Evolutionary conservation across 768 basidiomycete species (phyloP).

Genomic region (Terana coerulea): DNA sequence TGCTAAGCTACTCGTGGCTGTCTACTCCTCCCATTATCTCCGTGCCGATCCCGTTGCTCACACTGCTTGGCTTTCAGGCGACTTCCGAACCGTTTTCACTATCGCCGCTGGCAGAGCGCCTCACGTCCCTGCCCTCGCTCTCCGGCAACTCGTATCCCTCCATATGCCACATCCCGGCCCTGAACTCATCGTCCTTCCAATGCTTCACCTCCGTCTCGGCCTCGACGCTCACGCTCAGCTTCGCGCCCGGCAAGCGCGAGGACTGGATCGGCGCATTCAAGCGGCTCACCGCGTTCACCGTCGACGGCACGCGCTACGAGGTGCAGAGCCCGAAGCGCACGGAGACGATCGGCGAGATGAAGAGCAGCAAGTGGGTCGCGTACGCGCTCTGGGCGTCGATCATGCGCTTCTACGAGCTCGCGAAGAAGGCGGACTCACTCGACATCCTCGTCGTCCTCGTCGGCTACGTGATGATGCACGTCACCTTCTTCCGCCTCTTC

Average conservation of each 20-base stretch:
- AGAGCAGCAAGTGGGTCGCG: slow-evolving; percentile 82
- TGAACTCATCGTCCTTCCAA: slow-evolving; percentile 22
- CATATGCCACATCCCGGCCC: slow-evolving; percentile 43
- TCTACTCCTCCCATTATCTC: neutral
- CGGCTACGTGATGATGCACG: slow-evolving; percentile 95
- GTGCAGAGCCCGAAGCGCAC: slow-evolving; percentile 43
- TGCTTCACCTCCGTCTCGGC: slow-evolving; percentile 42
- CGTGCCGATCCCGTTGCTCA: slow-evolving; percentile 7
- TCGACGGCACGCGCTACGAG: slow-evolving; percentile 43
- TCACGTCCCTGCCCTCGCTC: slow-evolving; percentile 38
- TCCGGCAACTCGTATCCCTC: slow-evolving; percentile 46
- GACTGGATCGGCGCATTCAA: slow-evolving; percentile 44
- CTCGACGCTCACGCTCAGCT: slow-evolving; percentile 47
- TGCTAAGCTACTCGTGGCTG: neutral
- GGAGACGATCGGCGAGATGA: slow-evolving; percentile 66
- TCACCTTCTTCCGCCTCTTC: slow-evolving; percentile 89
- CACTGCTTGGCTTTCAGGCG: slow-evolving; percentile 19
- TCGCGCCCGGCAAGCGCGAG: slow-evolving; percentile 45
- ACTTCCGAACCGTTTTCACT: slow-evolving; percentile 42
- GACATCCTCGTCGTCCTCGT: slow-evolving; percentile 93
- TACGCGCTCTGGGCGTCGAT: slow-evolving; percentile 78
- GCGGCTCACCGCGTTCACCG: slow-evolving; percentile 25
- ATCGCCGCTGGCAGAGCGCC: slow-evolving; percentile 46
- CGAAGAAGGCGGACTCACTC: slow-evolving; percentile 92
- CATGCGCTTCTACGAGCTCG: slow-evolving; percentile 80